phyloP scores from a whole-genome alignment of 148 eudicot genomes.

The Dysphania ambrosioides region DNA sequence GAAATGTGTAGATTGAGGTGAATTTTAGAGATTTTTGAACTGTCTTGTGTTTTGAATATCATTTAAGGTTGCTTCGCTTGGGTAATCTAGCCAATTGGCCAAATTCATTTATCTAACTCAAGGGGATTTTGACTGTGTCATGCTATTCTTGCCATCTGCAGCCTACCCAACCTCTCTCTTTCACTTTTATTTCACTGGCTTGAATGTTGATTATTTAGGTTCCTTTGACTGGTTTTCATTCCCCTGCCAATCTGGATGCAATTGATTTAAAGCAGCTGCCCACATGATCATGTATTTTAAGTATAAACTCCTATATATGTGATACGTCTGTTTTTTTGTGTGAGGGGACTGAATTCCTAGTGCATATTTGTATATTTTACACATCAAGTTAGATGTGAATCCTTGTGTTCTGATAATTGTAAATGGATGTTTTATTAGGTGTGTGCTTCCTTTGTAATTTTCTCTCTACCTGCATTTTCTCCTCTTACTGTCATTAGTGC shows the following conservation, averaged over 20 bases:
- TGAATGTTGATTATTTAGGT: background rate
- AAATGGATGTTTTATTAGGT: background rate
- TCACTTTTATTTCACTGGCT: background rate
- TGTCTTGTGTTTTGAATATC: background rate
- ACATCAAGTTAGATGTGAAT: background rate
- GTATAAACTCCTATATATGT: no score
- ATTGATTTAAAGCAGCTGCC: background rate
- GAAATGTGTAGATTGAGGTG: background rate
- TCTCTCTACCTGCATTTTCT: background rate
- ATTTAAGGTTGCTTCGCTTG: slow-evolving; percentile 1
- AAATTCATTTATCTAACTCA: background rate
- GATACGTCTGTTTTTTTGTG: background rate
- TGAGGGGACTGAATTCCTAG: background rate
- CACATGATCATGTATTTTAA: no score
- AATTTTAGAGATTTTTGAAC: background rate
- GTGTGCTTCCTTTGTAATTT: background rate
- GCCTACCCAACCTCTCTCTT: background rate
- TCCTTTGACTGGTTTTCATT: background rate
- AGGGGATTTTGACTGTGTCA: background rate
- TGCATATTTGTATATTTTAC: background rate
- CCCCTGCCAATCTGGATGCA: background rate
- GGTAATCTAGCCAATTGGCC: background rate
- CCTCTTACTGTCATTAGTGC: background rate
- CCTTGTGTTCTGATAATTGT: background rate
- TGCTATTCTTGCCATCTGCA: background rate